Base-by-base conservation (phyloP, 2,329 filamentous ascomycete species). In the Hypoxylon sp. region DNA sequence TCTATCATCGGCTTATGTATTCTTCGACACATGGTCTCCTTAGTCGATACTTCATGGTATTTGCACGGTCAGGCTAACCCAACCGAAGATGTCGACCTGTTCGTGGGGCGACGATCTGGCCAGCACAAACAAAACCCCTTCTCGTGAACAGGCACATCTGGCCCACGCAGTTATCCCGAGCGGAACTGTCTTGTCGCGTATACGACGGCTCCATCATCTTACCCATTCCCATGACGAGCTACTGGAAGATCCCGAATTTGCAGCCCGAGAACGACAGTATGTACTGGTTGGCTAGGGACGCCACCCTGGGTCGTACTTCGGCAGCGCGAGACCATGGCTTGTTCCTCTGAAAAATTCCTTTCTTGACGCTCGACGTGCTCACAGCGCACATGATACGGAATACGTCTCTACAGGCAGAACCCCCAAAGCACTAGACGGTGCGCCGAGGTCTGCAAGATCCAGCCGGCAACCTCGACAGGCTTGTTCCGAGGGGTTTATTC, bases 171-270 rank as follows among this genome's bases (percentile, higher is more conserved):
- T 61, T 17, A 67, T 75, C 60, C 69, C 72, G 29, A 61, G 55
- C 31, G 73, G 73, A 35, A 73, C 72, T 38, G 72, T 77, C 9
- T 67, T 69, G 11, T 72, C 72, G 13, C 74, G 71, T 42, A 63
- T 73, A 55, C 66, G 62, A 26, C 69, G 70, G 54, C 66, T 78
- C 41, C 66, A 73, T 53, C 58, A 55, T 24, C 59, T 72, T 57
- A 60, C 66, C 47, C 64, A 66, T 51, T 55, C 61, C 21, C 35
- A 56, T 35, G 60, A 67, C 24, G 50, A 42, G 26, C 50, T 58
- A 3, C 46, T 62, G 27, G 54, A 65, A 31, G 50, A 65, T 15
- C n/a, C 58, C 40, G 47, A 60, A 43, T 49, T 67, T 37, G 31
- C 20, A 23, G 55, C 62, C 50, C 59, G 66, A 64, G 66, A 70